phyloP scores from a whole-genome alignment of 1,284 basidiomycete genomes.

The Leccinum pachyderme region DNA sequence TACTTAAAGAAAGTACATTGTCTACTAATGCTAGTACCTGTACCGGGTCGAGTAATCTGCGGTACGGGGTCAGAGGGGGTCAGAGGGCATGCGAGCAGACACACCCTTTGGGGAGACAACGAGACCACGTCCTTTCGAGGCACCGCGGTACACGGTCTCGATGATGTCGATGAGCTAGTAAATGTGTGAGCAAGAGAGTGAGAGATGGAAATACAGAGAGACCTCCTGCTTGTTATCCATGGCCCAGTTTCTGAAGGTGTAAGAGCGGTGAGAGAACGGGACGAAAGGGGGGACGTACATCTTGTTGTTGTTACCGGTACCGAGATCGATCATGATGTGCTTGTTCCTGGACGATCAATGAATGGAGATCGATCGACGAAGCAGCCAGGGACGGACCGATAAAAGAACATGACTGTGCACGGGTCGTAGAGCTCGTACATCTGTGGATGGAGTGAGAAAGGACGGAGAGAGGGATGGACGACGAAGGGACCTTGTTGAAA shows the following conservation, averaged over 20 bases:
- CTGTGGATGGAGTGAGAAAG: constrained; percentile 36
- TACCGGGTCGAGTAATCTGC: constrained; percentile 84
- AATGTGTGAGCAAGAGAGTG: no score
- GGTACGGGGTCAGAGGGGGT: constrained; percentile 4
- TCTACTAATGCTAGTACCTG: constrained; percentile 51
- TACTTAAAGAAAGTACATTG: background rate
- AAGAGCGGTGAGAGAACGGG: background rate
- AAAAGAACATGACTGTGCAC: constrained; percentile 98
- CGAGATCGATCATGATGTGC: constrained; percentile 99
- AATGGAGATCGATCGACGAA: background rate
- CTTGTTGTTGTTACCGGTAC: constrained; percentile 99
- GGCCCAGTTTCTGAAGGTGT: constrained; percentile 79
- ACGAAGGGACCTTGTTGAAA: constrained; percentile 86
- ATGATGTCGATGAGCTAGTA: constrained; percentile 92
- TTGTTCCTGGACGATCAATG: constrained; percentile 69
- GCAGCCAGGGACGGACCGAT: constrained; percentile 56
- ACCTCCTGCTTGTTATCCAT: constrained; percentile 98
- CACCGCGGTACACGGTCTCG: constrained; percentile 97
- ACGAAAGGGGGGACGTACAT: constrained; percentile 58
- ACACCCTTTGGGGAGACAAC: constrained; percentile 95
- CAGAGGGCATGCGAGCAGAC: constrained; percentile 16
- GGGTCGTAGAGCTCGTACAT: constrained; percentile 96
- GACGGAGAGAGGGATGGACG: background rate
- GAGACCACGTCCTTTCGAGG: constrained; percentile 96
- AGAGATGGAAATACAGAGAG: constrained; percentile 19